phyloP scores from a whole-genome alignment of 108 stramenopile species.

The Fistulifera pelliculosa region DNA sequence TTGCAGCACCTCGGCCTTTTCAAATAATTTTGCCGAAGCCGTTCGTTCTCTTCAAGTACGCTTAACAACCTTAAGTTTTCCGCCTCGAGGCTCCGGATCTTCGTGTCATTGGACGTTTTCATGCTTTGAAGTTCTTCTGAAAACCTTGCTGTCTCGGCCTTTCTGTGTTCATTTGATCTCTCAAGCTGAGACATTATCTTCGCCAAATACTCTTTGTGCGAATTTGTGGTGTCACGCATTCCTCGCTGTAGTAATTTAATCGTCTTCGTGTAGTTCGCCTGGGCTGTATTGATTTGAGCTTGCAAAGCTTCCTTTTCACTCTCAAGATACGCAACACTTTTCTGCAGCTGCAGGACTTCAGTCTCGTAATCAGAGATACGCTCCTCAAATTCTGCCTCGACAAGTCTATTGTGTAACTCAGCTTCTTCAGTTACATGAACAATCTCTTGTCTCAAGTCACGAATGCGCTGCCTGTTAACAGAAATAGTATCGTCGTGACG shows the following conservation, averaged over 20 bases:
- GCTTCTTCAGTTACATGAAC: constrained; percentile 7
- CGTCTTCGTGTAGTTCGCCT: constrained; percentile 5
- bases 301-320: neutral
- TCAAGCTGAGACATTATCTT: constrained; percentile 7
- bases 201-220: constrained; percentile 7
- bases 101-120: neutral
- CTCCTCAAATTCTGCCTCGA: constrained; percentile 11
- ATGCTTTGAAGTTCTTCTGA: constrained; percentile 3
- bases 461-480: too few species aligned
- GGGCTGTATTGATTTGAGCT: neutral
- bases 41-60: neutral
- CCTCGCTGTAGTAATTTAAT: neutral
- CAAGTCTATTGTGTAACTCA: constrained; percentile 1
- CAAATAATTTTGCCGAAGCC: neutral
- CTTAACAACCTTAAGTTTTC: neutral
- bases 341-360: constrained; percentile 6
- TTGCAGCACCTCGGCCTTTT: neutral
- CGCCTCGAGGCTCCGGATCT: neutral
- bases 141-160: constrained; percentile 1
- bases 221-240: neutral
- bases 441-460: constrained; percentile 5
- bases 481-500: too few species aligned
- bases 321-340: neutral
- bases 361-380: constrained; percentile 6
- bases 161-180: neutral